Evolutionary conservation across 2,329 filamentous ascomycete species (phyloP).

Genomic region (Epichloe bromicola): DNA sequence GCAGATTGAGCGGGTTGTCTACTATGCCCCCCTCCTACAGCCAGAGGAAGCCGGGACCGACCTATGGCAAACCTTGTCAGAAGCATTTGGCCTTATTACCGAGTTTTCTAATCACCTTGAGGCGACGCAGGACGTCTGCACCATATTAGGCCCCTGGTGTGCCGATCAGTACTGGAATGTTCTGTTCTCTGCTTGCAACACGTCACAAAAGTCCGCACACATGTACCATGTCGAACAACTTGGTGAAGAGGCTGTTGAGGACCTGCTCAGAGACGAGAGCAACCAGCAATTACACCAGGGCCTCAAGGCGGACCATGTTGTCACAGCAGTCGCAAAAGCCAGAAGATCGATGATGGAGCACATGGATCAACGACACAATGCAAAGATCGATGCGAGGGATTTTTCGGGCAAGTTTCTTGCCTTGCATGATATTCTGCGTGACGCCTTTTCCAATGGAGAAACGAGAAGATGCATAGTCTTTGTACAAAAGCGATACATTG

Average conservation of each 20-base stretch:
- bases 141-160: conserved; percentile 69
- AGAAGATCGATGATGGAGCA: not conserved
- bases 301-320: not conserved
- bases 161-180: conserved; percentile 65
- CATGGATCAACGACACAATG: not conserved
- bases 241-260: not conserved
- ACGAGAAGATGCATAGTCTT: conserved; percentile 66
- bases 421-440: conserved; percentile 46
- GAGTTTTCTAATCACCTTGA: conserved; percentile 44
- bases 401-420: conserved; percentile 62
- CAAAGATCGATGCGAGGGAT: conserved; percentile 14
- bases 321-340: not conserved
- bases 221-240: conserved; percentile 15
- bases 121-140: conserved; percentile 45
- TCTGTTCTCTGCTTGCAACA: conserved; percentile 50
- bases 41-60: conserved; percentile 43
- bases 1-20: conserved; percentile 37
- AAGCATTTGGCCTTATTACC: conserved; percentile 25
- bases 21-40: conserved; percentile 31
- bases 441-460: conserved; percentile 49
- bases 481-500: conserved; percentile 66
- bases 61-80: conserved; percentile 46
- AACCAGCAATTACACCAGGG: not conserved
- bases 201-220: conserved; percentile 43
- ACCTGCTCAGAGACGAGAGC: not conserved